phyloP scores from a whole-genome alignment of 2,329 filamentous ascomycete species.

The Cordyceps cateniannulata region DNA sequence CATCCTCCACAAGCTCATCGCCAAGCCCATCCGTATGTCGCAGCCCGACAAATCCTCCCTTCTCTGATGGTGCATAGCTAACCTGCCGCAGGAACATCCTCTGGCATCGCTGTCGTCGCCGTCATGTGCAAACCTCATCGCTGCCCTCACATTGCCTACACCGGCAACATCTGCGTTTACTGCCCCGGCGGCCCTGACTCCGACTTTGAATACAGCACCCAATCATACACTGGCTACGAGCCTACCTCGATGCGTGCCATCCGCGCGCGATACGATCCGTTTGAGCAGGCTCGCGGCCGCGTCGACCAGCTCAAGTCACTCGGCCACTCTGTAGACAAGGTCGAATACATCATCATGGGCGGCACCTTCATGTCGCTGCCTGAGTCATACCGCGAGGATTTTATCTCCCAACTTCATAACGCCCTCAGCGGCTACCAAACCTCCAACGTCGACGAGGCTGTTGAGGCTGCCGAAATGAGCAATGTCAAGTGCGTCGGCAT shows the following conservation, averaged over 20 bases:
- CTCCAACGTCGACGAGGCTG: constrained; percentile 89
- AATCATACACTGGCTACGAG: constrained; percentile 98
- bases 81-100: constrained; percentile 67
- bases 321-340: constrained; percentile 96
- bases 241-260: constrained; percentile 98
- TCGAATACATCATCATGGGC: constrained; percentile 99
- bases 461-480: constrained; percentile 90
- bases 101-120: constrained; percentile 93
- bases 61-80: background rate
- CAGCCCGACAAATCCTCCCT: background rate
- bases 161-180: constrained; percentile 98
- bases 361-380: constrained; percentile 98
- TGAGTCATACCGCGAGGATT: constrained; percentile 82
- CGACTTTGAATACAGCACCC: constrained; percentile 98
- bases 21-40: constrained; percentile 77
- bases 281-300: constrained; percentile 90
- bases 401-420: constrained; percentile 94
- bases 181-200: constrained; percentile 96
- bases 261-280: constrained; percentile 92
- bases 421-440: constrained; percentile 94
- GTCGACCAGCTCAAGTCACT: constrained; percentile 95
- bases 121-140: constrained; percentile 99
- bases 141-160: constrained; percentile 97
- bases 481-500: constrained; percentile 97
- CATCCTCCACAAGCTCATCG: constrained; percentile 90